Percentiles rank a stretch among this genome's conserved stretches.
Evolutionary conservation across 495 filamentous ascomycete genomes (phyloP).

Genomic region (Penicillium dipodomyicola): DNA sequence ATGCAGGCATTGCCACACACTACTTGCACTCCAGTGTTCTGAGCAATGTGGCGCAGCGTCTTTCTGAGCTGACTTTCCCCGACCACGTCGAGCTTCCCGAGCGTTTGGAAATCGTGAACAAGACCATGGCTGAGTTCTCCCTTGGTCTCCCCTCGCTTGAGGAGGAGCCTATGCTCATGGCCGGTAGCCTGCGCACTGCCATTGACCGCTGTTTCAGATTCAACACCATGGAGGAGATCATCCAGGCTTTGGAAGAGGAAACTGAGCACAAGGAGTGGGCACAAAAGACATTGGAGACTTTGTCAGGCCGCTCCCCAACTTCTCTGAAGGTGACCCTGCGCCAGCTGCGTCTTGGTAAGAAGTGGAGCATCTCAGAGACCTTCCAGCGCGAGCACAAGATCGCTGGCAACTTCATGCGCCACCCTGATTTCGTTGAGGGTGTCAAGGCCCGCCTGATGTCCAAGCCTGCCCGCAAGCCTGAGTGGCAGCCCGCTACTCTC

Average conservation of each 20-base stretch:
- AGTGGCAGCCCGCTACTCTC: constrained; percentile 71
- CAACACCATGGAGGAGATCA: constrained; percentile 65
- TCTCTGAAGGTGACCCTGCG: constrained; percentile 76
- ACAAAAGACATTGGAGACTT: constrained; percentile 62
- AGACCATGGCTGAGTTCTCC: constrained; percentile 86
- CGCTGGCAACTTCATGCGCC: constrained; percentile 77
- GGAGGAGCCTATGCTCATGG: constrained; percentile 61
- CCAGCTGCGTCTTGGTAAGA: constrained; percentile 69
- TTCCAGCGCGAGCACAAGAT: constrained; percentile 82
- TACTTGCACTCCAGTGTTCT: constrained; percentile 88
- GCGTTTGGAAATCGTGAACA: constrained; percentile 69
- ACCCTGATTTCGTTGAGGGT: constrained; percentile 84
- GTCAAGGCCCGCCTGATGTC: constrained; percentile 72
- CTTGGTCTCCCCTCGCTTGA: constrained; percentile 69
- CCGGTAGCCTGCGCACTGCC: constrained; percentile 63
- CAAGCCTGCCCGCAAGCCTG: constrained; percentile 56
- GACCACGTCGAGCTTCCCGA: constrained; percentile 62
- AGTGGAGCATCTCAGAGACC: constrained; percentile 76
- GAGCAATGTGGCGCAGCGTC: constrained; percentile 72
- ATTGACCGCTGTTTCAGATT: constrained; percentile 82
- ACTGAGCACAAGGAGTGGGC: constrained; percentile 66
- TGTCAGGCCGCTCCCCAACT: constrained; percentile 75
- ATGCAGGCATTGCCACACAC: constrained; percentile 84
- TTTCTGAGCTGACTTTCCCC: constrained; percentile 83
- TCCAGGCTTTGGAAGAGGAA: constrained; percentile 63